These are phyloP conservation scores for Fusarium xyrophilum DNA, from an alignment of 2,329 filamentous ascomycete species.

Conservation along the genomic window DNA sequence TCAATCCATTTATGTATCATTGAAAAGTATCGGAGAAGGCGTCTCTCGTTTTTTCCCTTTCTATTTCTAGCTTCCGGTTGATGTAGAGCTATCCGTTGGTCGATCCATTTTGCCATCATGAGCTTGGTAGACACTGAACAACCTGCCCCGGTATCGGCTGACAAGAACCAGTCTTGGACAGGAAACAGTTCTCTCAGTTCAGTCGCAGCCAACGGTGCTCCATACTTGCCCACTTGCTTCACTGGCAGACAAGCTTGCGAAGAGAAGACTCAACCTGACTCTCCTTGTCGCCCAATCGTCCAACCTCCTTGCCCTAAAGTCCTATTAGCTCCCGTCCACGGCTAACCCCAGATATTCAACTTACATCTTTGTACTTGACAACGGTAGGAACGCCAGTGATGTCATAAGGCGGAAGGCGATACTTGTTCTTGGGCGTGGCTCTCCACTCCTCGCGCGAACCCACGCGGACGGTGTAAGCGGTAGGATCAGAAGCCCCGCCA, in stretches of 20 bases:
- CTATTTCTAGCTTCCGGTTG: fast-evolving
- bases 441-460: conserved; percentile 38
- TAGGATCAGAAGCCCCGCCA: conserved; percentile 33
- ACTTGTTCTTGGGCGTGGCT: conserved; percentile 39
- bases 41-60: fast-evolving
- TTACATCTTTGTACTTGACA: conserved; percentile 39
- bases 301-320: conserved; percentile 37
- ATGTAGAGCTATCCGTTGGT: background rate
- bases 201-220: fast-evolving
- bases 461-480: conserved; percentile 39
- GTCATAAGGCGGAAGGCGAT: conserved; percentile 37
- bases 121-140: background rate
- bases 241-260: conserved; percentile 24
- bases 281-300: conserved; percentile 39
- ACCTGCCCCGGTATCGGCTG: fast-evolving
- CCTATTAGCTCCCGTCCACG: background rate
- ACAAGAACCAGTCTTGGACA: fast-evolving
- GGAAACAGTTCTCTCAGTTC: fast-evolving
- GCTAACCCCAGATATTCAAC: fast-evolving
- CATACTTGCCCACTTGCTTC: fast-evolving
- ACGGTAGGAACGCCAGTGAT: conserved; percentile 41
- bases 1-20: fast-evolving
- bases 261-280: conserved; percentile 41
- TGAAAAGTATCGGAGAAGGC: fast-evolving
- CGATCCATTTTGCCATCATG: fast-evolving